Evolutionary conservation across 129 eudicot species (phyloP).

Genomic region (Sambucus nigra): DNA sequence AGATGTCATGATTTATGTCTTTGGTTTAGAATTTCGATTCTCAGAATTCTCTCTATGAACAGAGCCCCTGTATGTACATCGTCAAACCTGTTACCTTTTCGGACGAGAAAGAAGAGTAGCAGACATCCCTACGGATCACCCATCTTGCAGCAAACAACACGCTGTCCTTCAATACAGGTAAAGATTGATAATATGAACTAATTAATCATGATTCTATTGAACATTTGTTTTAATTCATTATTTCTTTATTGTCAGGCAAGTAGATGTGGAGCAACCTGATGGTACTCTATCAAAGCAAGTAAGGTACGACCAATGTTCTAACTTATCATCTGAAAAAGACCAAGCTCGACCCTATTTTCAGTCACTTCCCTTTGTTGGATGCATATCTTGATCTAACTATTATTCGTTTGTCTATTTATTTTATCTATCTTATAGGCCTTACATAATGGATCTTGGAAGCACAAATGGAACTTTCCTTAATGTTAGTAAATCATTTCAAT

Average conservation of each 20-base stretch:
- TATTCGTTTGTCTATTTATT: constrained; percentile 6
- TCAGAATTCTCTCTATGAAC: constrained; percentile 17
- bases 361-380: background rate
- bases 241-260: constrained; percentile 60
- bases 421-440: constrained; percentile 51
- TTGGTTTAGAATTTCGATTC: constrained; percentile 6
- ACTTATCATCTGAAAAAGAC: no score
- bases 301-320: constrained; percentile 31
- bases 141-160: constrained; percentile 98
- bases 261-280: constrained; percentile 77
- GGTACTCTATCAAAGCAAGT: constrained; percentile 59
- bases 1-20: background rate
- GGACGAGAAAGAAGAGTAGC: constrained; percentile 98
- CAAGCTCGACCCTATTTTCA: background rate
- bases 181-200: background rate
- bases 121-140: constrained; percentile 95
- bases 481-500: constrained; percentile 33
- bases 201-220: background rate
- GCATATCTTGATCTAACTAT: background rate
- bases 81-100: constrained; percentile 87
- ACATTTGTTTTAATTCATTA: background rate
- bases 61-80: constrained; percentile 97
- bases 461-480: constrained; percentile 87
- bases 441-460: constrained; percentile 98
- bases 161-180: constrained; percentile 95